Evolutionary conservation across 2,329 filamentous ascomycete species (phyloP), one percentile per base, ranked within the genome.

Genomic region (Berkeleyomyces rouxiae): DNA sequence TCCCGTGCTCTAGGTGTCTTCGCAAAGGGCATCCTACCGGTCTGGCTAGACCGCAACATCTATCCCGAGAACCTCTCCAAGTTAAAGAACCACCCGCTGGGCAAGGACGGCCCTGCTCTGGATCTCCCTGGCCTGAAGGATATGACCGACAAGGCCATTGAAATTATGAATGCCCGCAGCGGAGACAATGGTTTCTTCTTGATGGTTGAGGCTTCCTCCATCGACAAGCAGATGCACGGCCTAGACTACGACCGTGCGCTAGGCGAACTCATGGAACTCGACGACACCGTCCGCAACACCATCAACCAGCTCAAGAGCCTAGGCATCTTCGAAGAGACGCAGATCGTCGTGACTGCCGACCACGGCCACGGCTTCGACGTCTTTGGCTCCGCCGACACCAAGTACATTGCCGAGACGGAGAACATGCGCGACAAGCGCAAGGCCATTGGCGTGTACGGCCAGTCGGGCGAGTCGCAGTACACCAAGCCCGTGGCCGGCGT

Each of bases 321-420:
- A 4, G 80, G 80, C 64, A 79, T 83, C 63, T 79, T 90, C 40
- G 82, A 92, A 7, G 82, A 90, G 65, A 95, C 89, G 0, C 81
- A 92, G 3, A 78, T 95, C 67, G 71, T 95, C 59, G 87, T 93
- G 58, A 90, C 88, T 2, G 86, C 88, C n/a, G 88, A 95, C 70
- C 89, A 93, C 77, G 89, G 89, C 49, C 89, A 95, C 74, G 89
- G 89, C 62, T 95, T 95, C 71, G 89, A 91, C 72, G 89, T 95
- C 67, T 91, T 86, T 71, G 89, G 89, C 66, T 84, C 79, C 66
- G 87, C 89, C 58, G 89, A 95, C 70, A 93, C 88, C 16, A 77
- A 86, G 70, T 93, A 91, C 73, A 78, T 92, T 57, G 76, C 80
- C 13, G 79, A 80, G 3, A 82, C 90, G 68, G 73, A 77, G 5